These are phyloP conservation scores for Xylariaceae sp. DNA, from an alignment of 2,329 filamentous ascomycete species.

Conservation along the genomic window DNA sequence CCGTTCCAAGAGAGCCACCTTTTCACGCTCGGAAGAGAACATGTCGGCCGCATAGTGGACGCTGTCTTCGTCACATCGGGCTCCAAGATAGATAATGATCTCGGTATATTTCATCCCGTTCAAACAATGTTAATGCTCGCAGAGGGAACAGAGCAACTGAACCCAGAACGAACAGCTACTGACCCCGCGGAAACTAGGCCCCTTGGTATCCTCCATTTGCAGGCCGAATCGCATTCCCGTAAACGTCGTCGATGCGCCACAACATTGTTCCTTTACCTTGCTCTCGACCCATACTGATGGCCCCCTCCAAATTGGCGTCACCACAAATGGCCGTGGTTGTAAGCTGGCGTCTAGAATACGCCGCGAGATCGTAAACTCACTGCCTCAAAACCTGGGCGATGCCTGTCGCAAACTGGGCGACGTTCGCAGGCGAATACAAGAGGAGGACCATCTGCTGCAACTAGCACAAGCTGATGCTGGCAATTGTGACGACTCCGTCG, in stretches of 20 bases:
- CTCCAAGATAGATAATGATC: conserved; percentile 41
- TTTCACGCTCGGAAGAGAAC: conserved; percentile 70
- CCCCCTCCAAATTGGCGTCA: conserved; percentile 89
- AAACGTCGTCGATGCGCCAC: conserved; percentile 84
- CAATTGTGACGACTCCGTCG: conserved; percentile 56
- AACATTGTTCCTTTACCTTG: conserved; percentile 83
- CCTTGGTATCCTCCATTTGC: conserved; percentile 71
- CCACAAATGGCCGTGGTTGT: conserved; percentile 90
- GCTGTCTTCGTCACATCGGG: conserved; percentile 78
- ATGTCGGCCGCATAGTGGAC: conserved; percentile 76
- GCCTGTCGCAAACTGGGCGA: conserved; percentile 76
- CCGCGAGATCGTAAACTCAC: conserved; percentile 75
- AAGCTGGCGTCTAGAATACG: conserved; percentile 87
- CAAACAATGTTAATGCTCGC: not conserved
- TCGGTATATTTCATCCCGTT: conserved; percentile 31
- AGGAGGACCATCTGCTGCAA: conserved; percentile 58
- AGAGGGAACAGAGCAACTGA: not conserved
- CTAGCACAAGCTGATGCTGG: conserved; percentile 35
- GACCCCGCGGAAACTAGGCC: conserved; percentile 39
- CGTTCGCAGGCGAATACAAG: conserved; percentile 65
- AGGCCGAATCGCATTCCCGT: conserved; percentile 78
- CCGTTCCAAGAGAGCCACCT: conserved; percentile 69
- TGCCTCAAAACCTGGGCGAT: conserved; percentile 70
- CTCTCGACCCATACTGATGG: conserved; percentile 87
- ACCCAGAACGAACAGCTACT: not conserved